Base-by-base conservation (phyloP, 2,329 filamentous ascomycete genomes). In the Trichophyton verrucosum region DNA sequence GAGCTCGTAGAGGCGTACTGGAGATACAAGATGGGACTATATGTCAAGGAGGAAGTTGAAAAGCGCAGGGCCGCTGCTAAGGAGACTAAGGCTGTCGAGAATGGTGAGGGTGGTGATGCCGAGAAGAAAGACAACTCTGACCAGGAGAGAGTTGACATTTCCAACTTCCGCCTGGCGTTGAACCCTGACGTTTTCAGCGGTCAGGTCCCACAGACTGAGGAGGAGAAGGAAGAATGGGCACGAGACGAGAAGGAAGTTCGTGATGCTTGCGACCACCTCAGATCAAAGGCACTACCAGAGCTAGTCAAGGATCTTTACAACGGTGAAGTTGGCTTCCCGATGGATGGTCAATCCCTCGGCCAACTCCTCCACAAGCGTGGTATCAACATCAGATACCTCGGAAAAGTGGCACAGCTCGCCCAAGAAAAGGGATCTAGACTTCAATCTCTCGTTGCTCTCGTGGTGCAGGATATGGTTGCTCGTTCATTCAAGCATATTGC, bases 121-220 rank as follows among this genome's bases (percentile, higher is more conserved):
- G 73, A 77, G 58, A 76, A 77, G 66, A 68, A 70, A 44, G 73
- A 78, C 66, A 63, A 67, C 56, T 30, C 61, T 24, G 75, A 78
- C 3, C 81, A 84, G 68, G 86, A 89, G 65, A 84, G 86, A 60
- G 87, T 96, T 42, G 91, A 97, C 68, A 85, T 95, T 62, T 89
- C 89, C 49, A 84, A 87, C 68, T 99, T 97, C 80, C 81, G 85
- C 55, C 91, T 96, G 68, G 80, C 89, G 5, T 82, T 99, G 59
- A 99, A 99, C 77, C 91, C 94, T 3, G 94, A 99, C 73, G 90
- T 90, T 36, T 97, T 92, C 80, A 95, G 90, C 69, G 92, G 91
- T 59, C 94, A 97, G 74, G 79, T 84, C 59, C 91, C 94, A 42
- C 89, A 95, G 74, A 94, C 89, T 0, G 87, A 94, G 3, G 89